phyloP scores from a whole-genome alignment of 1,284 basidiomycete genomes.

The Heterobasidion irregulare region DNA sequence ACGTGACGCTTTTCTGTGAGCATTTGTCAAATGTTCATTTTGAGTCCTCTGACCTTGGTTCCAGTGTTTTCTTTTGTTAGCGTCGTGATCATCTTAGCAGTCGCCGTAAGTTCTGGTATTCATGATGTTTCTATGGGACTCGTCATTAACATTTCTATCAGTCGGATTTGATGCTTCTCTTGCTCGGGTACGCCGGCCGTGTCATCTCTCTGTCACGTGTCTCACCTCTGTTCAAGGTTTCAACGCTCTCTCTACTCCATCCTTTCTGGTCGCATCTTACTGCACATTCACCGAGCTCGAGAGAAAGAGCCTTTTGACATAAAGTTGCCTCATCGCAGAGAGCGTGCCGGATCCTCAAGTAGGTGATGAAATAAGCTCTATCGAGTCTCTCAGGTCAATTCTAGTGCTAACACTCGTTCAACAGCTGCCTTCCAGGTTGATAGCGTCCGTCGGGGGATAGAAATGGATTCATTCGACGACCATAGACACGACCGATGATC shows the following conservation, averaged over 20 bases:
- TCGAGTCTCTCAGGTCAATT: neutral
- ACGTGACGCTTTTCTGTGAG: neutral
- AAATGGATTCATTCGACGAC: neutral
- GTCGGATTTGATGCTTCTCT: neutral
- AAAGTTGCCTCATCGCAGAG: neutral
- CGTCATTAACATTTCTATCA: neutral
- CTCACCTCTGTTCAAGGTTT: neutral
- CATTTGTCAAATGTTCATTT: neutral
- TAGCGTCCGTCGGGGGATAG: neutral
- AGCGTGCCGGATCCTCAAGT: neutral
- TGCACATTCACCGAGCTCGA: neutral
- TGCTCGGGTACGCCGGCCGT: neutral
- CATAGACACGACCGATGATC: neutral
- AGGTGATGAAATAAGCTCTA: neutral
- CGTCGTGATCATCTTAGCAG: neutral
- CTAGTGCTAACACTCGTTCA: neutral
- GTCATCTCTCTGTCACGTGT: neutral
- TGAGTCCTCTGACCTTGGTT: neutral
- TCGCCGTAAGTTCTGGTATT: neutral
- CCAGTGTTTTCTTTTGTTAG: neutral
- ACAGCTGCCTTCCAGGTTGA: neutral
- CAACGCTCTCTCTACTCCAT: neutral
- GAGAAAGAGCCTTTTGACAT: neutral
- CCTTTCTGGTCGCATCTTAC: neutral
- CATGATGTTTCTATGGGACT: too few relatives aligned